Conservation (phyloP, 768 basidiomycete genomes). For the Scleroderma citrinum region DNA sequence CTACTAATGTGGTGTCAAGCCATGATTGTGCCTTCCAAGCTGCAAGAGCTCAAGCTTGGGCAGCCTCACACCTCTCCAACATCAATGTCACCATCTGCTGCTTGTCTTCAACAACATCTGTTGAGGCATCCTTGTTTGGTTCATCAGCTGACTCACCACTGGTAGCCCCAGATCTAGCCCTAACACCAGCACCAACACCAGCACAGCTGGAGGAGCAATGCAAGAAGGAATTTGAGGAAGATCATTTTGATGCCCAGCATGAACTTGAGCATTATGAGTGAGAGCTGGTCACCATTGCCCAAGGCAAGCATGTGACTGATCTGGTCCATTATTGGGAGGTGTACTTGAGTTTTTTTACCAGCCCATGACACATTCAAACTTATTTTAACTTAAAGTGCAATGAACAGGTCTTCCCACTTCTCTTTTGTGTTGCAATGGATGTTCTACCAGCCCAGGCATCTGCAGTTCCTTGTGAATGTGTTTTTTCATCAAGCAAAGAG, state of each 20-base stretch:
- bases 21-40: background rate
- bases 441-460: slow-evolving; percentile 29
- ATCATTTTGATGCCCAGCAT: background rate
- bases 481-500: slow-evolving; percentile 12
- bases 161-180: too few relatives aligned
- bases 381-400: too few relatives aligned
- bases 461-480: slow-evolving; percentile 27
- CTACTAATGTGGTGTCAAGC: background rate
- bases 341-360: too few relatives aligned
- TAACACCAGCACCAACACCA: too few relatives aligned
- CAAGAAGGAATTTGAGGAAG: background rate
- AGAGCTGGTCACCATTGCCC: background rate
- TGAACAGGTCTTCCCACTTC: slow-evolving; percentile 12
- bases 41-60: background rate
- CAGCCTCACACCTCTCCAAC: background rate
- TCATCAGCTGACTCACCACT: too few relatives aligned
- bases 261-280: background rate
- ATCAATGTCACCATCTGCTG: background rate
- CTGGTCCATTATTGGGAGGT: background rate
- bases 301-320: background rate
- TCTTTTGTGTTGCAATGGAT: slow-evolving; percentile 28
- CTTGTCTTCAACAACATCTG: background rate
- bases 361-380: too few relatives aligned
- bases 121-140: too few relatives aligned
- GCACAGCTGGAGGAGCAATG: too few relatives aligned